Base-by-base conservation (phyloP, 148 eudicot species). In the Spergularia bocconei region DNA sequence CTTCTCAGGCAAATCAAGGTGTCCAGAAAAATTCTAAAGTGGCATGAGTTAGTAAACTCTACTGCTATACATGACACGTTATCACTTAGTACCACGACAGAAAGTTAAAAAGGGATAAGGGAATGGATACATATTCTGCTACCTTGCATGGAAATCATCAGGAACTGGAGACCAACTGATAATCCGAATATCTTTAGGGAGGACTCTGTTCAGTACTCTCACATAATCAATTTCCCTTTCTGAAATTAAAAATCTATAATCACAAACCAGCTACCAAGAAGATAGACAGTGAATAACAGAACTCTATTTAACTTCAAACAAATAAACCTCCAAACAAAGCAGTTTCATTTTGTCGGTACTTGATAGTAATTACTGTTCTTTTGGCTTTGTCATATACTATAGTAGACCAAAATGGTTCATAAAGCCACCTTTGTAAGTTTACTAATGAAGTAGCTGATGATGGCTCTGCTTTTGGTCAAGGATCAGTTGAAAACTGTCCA, bases 151-250 rank as follows among this genome's bases (percentile, higher is more conserved):
- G 78, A 94, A 87, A 85, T 87, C 91, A 78, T 65, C 64, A 58
- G 93, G 90, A 81, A 82, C 96, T 79, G 96, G 92, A 80, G 91
- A 87, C 98, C 98, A 94, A 61, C 97, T 89, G 78, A 87, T 76
- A 62, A 94, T 82, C 75, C 96, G 88, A 72, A 94, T 89, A 79
- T 94, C 98, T 75, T 87, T 82, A 55, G 98, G 98, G 78, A 91
- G 98, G 48, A 84, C 92, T 83, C 79, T 79, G 58, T 94, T 94
- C 63, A 94, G 76, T 63, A 89, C 76, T 79, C 83, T 88, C 79
- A 90, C 91, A 75, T 90, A 94, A 79, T 94, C 97, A 64, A 94
- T 38, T 84, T 94, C 97, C 70, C 79, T 87, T 84, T 84, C 87
- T 90, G 85, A 60, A 71, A 78, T 63, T 25, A 48, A 61, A 62